Base-by-base conservation (phyloP, 441 rosid genomes). In the Gossypium davidsonii region DNA sequence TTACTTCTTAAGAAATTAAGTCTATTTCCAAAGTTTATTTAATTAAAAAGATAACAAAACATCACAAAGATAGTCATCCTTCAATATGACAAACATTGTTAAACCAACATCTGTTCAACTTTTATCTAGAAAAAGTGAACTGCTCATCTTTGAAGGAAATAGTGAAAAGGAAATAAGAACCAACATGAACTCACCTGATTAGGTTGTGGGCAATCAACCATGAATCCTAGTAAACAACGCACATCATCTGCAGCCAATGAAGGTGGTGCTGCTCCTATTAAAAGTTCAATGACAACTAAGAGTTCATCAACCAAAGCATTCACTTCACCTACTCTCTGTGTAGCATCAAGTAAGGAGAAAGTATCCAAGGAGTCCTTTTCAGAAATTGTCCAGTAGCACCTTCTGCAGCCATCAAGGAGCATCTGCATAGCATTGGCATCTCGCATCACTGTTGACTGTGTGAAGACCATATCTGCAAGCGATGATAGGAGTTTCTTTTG, bases 321-420 rank as follows among this genome's bases (percentile, higher is more conserved):
- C 74, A 93, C 80, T 87, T 93, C 99, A 74, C 99, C 99, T 73
- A 90, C 73, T 78, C 94, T 97, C 60, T 87, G 98, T 4, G 79
- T 77, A 78, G 78, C 86, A 81, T 83, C 83, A 53, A 88, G 84
- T 60, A 80, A 73, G 67, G 90, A 88, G 80, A 89, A 93, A 18
- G 89, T 82, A 72, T 84, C 78, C 73, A 87, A 88, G 11, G 97
- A 93, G 78, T 90, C 94, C 84, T 87, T 91, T 80, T 96, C 98
- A 63, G 81, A 84, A 75, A 87, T 78, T 77, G 86, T 87, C 99
- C 99, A 96, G 80, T 92, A 96, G 87, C 99, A 96, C 82, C 89
- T 92, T 90, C 99, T 90, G 85, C 99, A 92, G 79, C 98, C 97
- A 89, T 96, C 99, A 77, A 96, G 96, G 83, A 96, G 98, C 94